These are phyloP conservation scores for Tripidium arundinaceum DNA, from an alignment of 202 grass and related monocot species.

Conservation along the genomic window DNA sequence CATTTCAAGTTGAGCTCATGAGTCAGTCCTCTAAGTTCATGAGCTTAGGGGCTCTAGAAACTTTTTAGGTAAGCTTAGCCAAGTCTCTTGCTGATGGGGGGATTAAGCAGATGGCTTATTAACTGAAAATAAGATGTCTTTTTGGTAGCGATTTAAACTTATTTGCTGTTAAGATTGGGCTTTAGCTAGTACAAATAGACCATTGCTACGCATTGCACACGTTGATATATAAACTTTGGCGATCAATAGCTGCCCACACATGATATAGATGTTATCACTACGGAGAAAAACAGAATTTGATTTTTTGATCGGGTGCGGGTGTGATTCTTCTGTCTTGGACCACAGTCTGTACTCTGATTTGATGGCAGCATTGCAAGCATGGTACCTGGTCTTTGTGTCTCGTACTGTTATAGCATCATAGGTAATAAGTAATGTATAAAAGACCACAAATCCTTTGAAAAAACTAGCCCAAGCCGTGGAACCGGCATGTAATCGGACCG, in stretches of 20 bases:
- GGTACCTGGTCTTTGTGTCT: no score
- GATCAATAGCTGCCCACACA: background rate
- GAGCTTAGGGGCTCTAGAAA: background rate
- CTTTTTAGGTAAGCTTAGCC: background rate
- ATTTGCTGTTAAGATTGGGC: conserved; percentile 4
- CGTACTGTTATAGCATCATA: no score
- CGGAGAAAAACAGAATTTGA: background rate
- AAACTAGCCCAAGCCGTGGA: no score
- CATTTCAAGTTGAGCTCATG: background rate
- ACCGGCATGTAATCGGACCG: background rate
- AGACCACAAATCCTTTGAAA: no score
- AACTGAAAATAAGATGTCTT: background rate
- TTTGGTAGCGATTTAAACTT: conserved; percentile 4
- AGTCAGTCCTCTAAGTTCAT: background rate
- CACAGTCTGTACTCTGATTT: background rate
- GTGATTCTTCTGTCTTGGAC: conserved; percentile 8
- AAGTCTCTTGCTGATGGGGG: background rate
- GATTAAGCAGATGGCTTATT: background rate
- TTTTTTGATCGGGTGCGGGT: background rate
- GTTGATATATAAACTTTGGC: conserved; percentile 12
- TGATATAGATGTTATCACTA: background rate
- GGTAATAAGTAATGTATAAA: no score
- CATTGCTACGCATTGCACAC: background rate
- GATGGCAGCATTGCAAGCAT: no score
- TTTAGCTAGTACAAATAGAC: background rate